These are phyloP conservation scores for Clavulina sp. DNA, from an alignment of 768 basidiomycete genomes.

Conservation along the genomic window DNA sequence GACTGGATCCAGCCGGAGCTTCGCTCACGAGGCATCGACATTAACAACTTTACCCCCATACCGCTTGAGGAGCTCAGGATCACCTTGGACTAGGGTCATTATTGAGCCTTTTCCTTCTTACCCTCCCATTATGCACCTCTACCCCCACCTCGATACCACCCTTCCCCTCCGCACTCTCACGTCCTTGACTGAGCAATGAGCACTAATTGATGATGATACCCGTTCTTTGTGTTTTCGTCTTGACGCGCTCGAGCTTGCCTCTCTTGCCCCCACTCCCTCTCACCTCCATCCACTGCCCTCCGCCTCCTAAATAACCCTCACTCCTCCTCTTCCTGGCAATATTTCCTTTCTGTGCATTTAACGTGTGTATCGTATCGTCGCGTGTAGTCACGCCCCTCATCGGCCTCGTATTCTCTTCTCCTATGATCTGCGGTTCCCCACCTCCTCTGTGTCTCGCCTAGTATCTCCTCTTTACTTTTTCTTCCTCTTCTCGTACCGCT, in stretches of 20 bases:
- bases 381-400: no score
- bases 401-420: no score
- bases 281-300: conserved; percentile 1
- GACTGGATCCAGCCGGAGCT: conserved; percentile 80
- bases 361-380: no score
- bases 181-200: background rate
- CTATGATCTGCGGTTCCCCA: no score
- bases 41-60: conserved; percentile 92
- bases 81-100: conserved; percentile 60
- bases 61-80: conserved; percentile 91
- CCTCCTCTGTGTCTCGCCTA: no score
- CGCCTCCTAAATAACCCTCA: background rate
- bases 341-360: conserved; percentile 7
- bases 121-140: no score
- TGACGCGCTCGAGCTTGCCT: background rate
- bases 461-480: no score
- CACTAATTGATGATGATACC: background rate
- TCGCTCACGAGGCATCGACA: conserved; percentile 63
- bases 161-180: no score
- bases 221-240: background rate
- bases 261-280: conserved; percentile 1
- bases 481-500: no score
- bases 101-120: background rate
- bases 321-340: conserved; percentile 15
- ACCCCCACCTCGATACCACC: no score